A percentile compares a stretch with the other conserved stretches of the same genome.
These are phyloP conservation scores for Saccharomyces hybrid DNA, from an alignment of 1,139 yeast species.

Conservation along the genomic window DNA sequence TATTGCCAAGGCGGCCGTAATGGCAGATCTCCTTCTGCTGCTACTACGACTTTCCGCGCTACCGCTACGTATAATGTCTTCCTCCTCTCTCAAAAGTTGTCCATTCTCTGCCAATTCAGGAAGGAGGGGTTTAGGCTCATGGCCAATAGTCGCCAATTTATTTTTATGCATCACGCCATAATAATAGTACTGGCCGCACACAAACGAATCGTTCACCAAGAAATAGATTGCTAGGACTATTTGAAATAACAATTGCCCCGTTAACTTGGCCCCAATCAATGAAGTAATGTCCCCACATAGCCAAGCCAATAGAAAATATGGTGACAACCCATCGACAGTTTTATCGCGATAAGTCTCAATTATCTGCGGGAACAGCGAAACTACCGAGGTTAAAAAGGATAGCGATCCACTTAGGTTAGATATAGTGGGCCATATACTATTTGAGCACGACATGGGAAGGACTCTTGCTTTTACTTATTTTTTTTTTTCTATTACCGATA, in stretches of 20 bases:
- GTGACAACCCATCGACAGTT: constrained; percentile 81
- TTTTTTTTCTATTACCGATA: neutral
- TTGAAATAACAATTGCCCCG: constrained; percentile 72
- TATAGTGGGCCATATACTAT: constrained; percentile 23
- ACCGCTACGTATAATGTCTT: constrained; percentile 8
- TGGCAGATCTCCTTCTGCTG: constrained; percentile 2
- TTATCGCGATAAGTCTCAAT: constrained; percentile 63
- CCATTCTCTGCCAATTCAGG: constrained; percentile 4
- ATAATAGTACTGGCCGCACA: constrained; percentile 72
- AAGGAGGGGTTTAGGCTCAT: constrained; percentile 28
- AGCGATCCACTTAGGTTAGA: constrained; percentile 40
- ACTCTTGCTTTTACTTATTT: neutral
- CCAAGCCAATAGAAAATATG: constrained; percentile 72
- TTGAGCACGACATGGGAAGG: constrained; percentile 14
- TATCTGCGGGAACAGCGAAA: constrained; percentile 86
- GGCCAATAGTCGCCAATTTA: constrained; percentile 33
- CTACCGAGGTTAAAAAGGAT: constrained; percentile 62
- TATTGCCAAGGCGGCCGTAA: constrained; percentile 6
- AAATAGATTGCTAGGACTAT: constrained; percentile 67
- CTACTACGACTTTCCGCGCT: neutral
- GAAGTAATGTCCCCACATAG: constrained; percentile 78
- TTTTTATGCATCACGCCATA: constrained; percentile 42
- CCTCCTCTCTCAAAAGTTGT: constrained; percentile 6
- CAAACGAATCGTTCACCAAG: constrained; percentile 58
- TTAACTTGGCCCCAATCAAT: constrained; percentile 69